Evolutionary conservation across 2,329 filamentous ascomycete genomes (phyloP), one percentile per base, ranked within the genome.

Genomic region (Myriosclerotinia curreyana): DNA sequence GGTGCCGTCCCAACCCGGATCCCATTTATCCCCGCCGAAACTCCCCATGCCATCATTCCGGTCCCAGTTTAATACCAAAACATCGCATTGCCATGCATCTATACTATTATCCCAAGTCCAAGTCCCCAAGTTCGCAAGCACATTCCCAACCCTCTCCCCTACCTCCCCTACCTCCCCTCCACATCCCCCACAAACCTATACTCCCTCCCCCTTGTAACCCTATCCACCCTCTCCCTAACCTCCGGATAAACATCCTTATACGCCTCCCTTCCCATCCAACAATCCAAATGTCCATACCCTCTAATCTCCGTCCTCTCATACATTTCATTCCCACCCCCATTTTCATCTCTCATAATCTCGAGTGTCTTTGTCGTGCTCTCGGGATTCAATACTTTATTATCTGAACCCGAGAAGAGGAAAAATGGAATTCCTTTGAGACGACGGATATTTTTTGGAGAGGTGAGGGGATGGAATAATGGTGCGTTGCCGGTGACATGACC

Each of bases 261-360:
- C 3, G 83, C 82, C 63, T 82, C 80, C 51, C 81, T 77, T 5
- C 84, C 83, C 82, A 86, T 86, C 82, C 83, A 86, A 70, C 81
- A 82, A 76, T 87, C 84, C 48, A 86, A 73, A 71, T 87, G 84
- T 3, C 84, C 83, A 71, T 86, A 86, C 17, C 82, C 82, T 1
- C 80, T 79, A 6, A 87, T 77, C 5, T 86, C 81, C 40, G 77
- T 73, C 14, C 84, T 76, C 44, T 77, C 75, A 72, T 86, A 87
- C 69, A 79, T 74, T 9, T 73, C 72, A 2, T 70, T 75, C 0
- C 82, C 81, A 1, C 71, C 75, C 0, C 82, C 81, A 70, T 86
- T 86, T 1, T 74, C 74, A 64, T 83, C 78, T 54, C 81, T 79
- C 62, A 87, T 74, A 9, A 79, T 72, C 71, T 82, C 80, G 66